phyloP scores from a whole-genome alignment of 2,329 filamentous ascomycete genomes.

The Scedosporium boydii region DNA sequence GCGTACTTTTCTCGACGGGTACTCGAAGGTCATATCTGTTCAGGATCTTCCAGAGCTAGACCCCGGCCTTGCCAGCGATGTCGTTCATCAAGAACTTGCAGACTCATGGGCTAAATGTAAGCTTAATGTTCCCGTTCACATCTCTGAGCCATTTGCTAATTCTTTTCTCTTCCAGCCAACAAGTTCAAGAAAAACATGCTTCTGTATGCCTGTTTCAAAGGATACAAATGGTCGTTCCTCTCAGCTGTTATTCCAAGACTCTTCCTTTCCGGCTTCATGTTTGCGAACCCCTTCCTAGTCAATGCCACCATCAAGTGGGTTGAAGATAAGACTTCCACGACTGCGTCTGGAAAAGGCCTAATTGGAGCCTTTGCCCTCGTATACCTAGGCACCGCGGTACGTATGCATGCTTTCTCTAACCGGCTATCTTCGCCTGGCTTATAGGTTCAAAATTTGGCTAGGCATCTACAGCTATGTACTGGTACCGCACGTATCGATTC shows the following conservation, averaged over 20 bases:
- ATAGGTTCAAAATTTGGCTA: background rate
- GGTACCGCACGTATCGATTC: constrained; percentile 26
- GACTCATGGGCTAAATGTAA: background rate
- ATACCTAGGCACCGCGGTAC: constrained; percentile 28
- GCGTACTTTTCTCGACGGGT: constrained; percentile 11
- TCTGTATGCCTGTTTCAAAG: constrained; percentile 15
- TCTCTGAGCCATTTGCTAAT: background rate
- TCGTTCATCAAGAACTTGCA: constrained; percentile 8
- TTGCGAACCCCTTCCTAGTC: constrained; percentile 32
- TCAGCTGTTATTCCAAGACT: constrained; percentile 24
- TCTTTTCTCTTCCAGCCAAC: background rate
- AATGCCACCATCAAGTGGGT: constrained; percentile 22
- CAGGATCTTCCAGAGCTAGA: constrained; percentile 15
- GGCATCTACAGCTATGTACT: constrained; percentile 25
- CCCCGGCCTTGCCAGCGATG: constrained; percentile 10
- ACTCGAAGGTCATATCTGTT: constrained; percentile 12
- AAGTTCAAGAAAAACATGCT: constrained; percentile 13
- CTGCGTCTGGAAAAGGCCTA: constrained; percentile 27
- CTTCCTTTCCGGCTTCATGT: constrained; percentile 21
- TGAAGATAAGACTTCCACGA: constrained; percentile 16
- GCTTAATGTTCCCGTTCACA: background rate
- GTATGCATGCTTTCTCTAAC: background rate
- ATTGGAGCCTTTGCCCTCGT: constrained; percentile 30
- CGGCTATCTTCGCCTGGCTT: background rate
- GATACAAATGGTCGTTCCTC: constrained; percentile 23